A percentile compares a stretch with the other conserved stretches of the same genome.
phyloP scores from a whole-genome alignment of 108 stramenopile species.

The Fragilariopsis cylindrus region DNA sequence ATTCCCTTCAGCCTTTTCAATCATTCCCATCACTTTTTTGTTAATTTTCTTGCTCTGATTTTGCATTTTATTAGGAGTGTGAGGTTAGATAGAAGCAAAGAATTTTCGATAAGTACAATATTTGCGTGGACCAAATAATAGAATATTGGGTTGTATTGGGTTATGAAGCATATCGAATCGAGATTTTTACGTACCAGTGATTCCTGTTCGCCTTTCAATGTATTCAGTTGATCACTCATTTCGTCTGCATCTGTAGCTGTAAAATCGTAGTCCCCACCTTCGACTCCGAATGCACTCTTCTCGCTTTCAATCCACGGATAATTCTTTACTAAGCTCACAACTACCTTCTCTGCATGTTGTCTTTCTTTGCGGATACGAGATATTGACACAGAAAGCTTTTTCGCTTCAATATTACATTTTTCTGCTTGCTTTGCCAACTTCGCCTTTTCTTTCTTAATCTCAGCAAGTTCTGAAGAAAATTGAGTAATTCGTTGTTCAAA shows the following conservation, averaged over 20 bases:
- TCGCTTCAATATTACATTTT: slow-evolving; percentile 78
- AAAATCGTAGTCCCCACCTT: slow-evolving; percentile 97
- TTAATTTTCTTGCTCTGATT: slow-evolving; percentile 92
- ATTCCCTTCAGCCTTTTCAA: slow-evolving; percentile 98
- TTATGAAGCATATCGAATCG: neutral
- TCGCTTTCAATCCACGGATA: slow-evolving; percentile 95
- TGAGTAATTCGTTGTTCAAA: slow-evolving; percentile 69
- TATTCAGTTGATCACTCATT: slow-evolving; percentile 67
- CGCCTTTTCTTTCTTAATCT: slow-evolving; percentile 55
- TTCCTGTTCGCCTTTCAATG: slow-evolving; percentile 82
- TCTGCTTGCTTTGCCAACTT: slow-evolving; percentile 67
- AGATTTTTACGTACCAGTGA: slow-evolving; percentile 54
- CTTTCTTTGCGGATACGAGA: slow-evolving; percentile 75
- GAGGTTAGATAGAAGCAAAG: neutral
- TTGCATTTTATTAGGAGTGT: neutral
- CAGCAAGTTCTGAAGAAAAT: slow-evolving; percentile 75
- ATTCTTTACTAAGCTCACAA: slow-evolving; percentile 69
- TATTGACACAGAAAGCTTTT: slow-evolving; percentile 81
- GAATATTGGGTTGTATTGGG: too few relatives aligned
- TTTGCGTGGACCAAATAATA: too few relatives aligned
- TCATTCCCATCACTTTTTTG: slow-evolving; percentile 99
- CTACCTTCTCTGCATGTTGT: slow-evolving; percentile 63
- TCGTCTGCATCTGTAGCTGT: slow-evolving; percentile 61
- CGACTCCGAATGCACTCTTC: slow-evolving; percentile 91
- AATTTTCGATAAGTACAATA: neutral